These are phyloP conservation scores for Monilinia polystroma DNA, from an alignment of 2,329 filamentous ascomycete genomes.

Conservation along the genomic window DNA sequence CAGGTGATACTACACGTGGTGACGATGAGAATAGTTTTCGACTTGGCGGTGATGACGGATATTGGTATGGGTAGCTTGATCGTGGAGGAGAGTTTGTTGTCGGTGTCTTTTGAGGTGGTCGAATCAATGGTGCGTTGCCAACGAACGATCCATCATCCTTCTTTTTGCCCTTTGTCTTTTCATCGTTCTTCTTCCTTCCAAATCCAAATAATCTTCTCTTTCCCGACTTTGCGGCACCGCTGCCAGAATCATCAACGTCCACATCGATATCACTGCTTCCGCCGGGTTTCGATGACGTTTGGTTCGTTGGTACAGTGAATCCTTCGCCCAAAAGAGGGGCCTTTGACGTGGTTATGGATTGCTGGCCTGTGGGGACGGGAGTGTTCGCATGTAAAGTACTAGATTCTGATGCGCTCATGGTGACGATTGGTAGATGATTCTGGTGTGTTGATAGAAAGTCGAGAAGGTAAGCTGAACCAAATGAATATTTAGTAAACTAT, in stretches of 20 bases:
- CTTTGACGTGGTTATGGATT: slow-evolving; percentile 31
- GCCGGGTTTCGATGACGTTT: slow-evolving; percentile 30
- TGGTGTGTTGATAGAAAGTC: not conserved
- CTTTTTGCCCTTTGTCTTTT: slow-evolving; percentile 46
- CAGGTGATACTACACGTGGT: slow-evolving; percentile 74
- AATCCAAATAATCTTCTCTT: slow-evolving; percentile 61
- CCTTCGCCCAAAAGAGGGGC: slow-evolving; percentile 41
- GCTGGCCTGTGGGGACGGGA: slow-evolving; percentile 31
- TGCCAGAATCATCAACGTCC: slow-evolving; percentile 33
- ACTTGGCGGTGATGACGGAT: slow-evolving; percentile 61
- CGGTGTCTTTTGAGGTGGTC: slow-evolving; percentile 36
- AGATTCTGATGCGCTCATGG: slow-evolving; percentile 38
- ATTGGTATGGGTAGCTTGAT: slow-evolving; percentile 43
- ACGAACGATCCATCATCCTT: slow-evolving; percentile 36
- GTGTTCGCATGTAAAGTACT: slow-evolving; percentile 37
- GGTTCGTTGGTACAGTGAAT: slow-evolving; percentile 36
- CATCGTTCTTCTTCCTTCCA: slow-evolving; percentile 59
- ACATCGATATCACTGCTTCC: slow-evolving; percentile 35
- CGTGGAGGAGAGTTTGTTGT: slow-evolving; percentile 46
- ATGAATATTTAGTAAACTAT: slow-evolving; percentile 1
- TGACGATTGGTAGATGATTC: not conserved
- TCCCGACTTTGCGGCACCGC: slow-evolving; percentile 47
- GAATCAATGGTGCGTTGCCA: slow-evolving; percentile 32
- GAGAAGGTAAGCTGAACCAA: not conserved
- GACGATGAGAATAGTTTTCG: slow-evolving; percentile 66